These are phyloP conservation scores for Cystobasidium sp. DNA, from an alignment of 1,284 basidiomycete genomes.

Conservation along the genomic window DNA sequence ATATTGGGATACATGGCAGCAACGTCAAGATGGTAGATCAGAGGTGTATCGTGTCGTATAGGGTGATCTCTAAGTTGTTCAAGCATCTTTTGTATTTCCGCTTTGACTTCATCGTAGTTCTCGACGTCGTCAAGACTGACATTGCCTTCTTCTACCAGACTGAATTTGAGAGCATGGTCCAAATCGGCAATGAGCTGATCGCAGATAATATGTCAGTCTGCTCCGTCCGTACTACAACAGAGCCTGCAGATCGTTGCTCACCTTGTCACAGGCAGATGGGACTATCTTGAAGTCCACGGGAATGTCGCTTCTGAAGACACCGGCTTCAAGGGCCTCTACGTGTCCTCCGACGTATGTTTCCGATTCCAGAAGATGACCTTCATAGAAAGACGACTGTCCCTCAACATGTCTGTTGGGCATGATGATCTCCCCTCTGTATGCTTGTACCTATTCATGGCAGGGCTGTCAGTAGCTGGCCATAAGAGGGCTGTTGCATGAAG, in stretches of 20 bases:
- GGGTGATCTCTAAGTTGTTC: conserved; percentile 92
- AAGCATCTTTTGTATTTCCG: conserved; percentile 74
- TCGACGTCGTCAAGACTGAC: conserved; percentile 79
- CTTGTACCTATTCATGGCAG: conserved; percentile 84
- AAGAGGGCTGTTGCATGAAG: too few species aligned
- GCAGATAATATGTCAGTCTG: not conserved
- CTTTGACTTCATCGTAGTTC: conserved; percentile 93
- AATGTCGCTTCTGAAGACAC: conserved; percentile 97
- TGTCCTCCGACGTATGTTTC: conserved; percentile 99
- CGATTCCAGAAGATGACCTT: conserved; percentile 92
- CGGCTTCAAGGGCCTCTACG: conserved; percentile 97
- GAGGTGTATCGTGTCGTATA: conserved; percentile 81
- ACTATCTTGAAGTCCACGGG: conserved; percentile 93
- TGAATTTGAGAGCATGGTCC: conserved; percentile 87
- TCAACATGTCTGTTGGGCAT: conserved; percentile 99
- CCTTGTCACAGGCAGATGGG: conserved; percentile 82
- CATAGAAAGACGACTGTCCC: conserved; percentile 86
- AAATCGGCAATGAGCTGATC: conserved; percentile 87
- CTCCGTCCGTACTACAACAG: conserved; percentile 26
- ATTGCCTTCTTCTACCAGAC: conserved; percentile 85
- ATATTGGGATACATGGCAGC: conserved; percentile 99
- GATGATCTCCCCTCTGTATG: conserved; percentile 86
- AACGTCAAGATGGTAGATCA: conserved; percentile 99
- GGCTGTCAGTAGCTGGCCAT: too few species aligned
- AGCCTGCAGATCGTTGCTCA: conserved; percentile 56